phyloP scores from a whole-genome alignment of 2,329 filamentous ascomycete genomes.

The Hypoxylon sp. region DNA sequence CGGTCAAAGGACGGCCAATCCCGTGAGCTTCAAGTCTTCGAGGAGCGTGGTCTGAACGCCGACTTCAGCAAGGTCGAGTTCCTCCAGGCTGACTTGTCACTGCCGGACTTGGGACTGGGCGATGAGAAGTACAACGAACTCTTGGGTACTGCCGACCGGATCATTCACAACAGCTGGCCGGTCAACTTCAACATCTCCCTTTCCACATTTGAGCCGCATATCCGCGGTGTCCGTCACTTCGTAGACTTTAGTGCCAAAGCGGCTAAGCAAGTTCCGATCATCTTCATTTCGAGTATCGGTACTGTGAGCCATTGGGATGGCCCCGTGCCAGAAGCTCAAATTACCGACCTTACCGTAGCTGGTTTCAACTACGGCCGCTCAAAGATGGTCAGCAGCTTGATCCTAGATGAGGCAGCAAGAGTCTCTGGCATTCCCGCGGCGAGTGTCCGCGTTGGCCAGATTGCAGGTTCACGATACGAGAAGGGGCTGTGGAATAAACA shows the following conservation, averaged over 20 bases:
- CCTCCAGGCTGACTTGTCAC: slow-evolving; percentile 63
- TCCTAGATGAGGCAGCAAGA: slow-evolving; percentile 59
- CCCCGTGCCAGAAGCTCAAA: slow-evolving; percentile 57
- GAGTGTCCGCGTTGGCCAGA: slow-evolving; percentile 63
- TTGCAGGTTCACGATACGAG: slow-evolving; percentile 58
- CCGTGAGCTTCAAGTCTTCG: slow-evolving; percentile 51
- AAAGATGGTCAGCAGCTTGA: slow-evolving; percentile 59
- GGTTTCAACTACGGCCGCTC: slow-evolving; percentile 59
- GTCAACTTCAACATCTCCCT: slow-evolving; percentile 68
- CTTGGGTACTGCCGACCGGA: slow-evolving; percentile 58
- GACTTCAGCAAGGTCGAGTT: slow-evolving; percentile 62
- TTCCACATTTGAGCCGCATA: slow-evolving; percentile 64
- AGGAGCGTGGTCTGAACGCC: slow-evolving; percentile 57
- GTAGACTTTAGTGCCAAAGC: slow-evolving; percentile 58
- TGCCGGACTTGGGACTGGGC: slow-evolving; percentile 63
- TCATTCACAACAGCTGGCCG: slow-evolving; percentile 69
- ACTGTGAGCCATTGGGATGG: slow-evolving; percentile 56
- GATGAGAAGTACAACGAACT: slow-evolving; percentile 57
- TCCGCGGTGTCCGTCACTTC: slow-evolving; percentile 66
- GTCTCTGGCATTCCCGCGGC: slow-evolving; percentile 56
- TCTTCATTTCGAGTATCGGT: slow-evolving; percentile 61
- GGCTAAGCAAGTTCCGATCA: slow-evolving; percentile 53
- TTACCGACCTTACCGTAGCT: slow-evolving; percentile 54
- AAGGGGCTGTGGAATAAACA: slow-evolving; percentile 67
- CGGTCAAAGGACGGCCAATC: slow-evolving; percentile 58